Evolutionary conservation across 2,329 filamentous ascomycete species (phyloP), one percentile per base, ranked within the genome.

Genomic region (Aulographum hederae): DNA sequence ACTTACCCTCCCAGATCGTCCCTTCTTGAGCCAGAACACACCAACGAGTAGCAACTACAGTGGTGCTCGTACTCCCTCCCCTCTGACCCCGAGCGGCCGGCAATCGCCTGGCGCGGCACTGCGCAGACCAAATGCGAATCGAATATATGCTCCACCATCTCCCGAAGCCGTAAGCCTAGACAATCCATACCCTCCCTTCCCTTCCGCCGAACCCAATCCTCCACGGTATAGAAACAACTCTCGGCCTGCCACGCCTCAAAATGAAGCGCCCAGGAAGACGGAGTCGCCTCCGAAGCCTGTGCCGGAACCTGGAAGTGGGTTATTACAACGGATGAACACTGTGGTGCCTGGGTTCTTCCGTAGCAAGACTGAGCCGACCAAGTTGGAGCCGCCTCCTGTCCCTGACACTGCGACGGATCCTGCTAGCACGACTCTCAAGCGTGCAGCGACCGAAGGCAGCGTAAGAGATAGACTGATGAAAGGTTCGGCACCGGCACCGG

Each of bases 341-440:
- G 74, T 79, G 43, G 62, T 69, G 2, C 69, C 74, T 1, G 74
- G 72, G 0, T 74, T 75, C 0, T 78, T 80, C 42, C 69, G 34
- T 17, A 27, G 21, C 29, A 29, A 23, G 28, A 26, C 33, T 34
- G 33, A 41, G 40, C 25, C 45, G 44, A n/a, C n/a, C n/a, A n/a
- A n/a, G n/a, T n/a, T n/a, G n/a, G n/a, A n/a, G n/a, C n/a, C n/a
- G n/a, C n/a, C n/a, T n/a, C n/a, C n/a, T n/a, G n/a, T n/a, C n/a
- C n/a, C n/a, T n/a, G n/a, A n/a, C n/a, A n/a, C n/a, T n/a, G n/a
- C n/a, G n/a, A n/a, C n/a, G n/a, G n/a, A n/a, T n/a, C n/a, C n/a
- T n/a, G n/a, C n/a, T n/a, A n/a, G n/a, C n/a, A n/a, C n/a, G n/a
- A n/a, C n/a, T n/a, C n/a, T n/a, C n/a, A n/a, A n/a, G n/a, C n/a